Percentiles rank a stretch among this genome's conserved stretches.
Conservation (phyloP, 1,139 yeast species). For the Blastobotrys niveus region DNA sequence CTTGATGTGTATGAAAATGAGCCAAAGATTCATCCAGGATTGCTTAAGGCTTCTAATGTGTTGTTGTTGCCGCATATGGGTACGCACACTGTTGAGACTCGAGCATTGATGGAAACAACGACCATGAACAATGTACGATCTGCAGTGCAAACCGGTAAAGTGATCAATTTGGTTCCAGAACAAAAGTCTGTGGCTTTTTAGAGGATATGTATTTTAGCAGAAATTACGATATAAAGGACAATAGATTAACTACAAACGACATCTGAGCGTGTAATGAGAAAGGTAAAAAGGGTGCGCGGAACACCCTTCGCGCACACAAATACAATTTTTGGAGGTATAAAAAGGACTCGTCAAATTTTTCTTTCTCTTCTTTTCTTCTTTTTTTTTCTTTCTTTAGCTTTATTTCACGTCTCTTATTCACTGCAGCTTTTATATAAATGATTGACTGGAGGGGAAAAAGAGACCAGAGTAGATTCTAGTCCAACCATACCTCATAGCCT, state of each 20-base stretch:
- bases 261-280: too few species aligned
- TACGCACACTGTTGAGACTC: conserved; percentile 53
- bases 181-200: conserved; percentile 19
- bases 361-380: conserved; percentile 3
- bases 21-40: conserved; percentile 45
- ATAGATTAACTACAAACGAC: too few species aligned
- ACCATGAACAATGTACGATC: conserved; percentile 42
- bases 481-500: conserved; percentile 16
- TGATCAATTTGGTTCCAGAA: conserved; percentile 43
- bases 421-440: conserved; percentile 14
- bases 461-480: conserved; percentile 11
- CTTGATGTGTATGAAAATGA: conserved; percentile 83
- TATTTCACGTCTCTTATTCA: conserved; percentile 16
- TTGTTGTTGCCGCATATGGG: conserved; percentile 65
- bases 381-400: conserved; percentile 12
- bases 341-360: background rate
- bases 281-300: too few species aligned
- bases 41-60: conserved; percentile 40
- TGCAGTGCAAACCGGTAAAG: conserved; percentile 51
- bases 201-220: too few species aligned
- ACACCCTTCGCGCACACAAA: background rate
- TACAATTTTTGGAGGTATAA: background rate
- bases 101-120: conserved; percentile 52
- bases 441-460: conserved; percentile 17
- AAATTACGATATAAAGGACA: too few species aligned